These are phyloP conservation scores for Bruguiera parviflora DNA, from an alignment of 345 rosid genomes.

Conservation along the genomic window DNA sequence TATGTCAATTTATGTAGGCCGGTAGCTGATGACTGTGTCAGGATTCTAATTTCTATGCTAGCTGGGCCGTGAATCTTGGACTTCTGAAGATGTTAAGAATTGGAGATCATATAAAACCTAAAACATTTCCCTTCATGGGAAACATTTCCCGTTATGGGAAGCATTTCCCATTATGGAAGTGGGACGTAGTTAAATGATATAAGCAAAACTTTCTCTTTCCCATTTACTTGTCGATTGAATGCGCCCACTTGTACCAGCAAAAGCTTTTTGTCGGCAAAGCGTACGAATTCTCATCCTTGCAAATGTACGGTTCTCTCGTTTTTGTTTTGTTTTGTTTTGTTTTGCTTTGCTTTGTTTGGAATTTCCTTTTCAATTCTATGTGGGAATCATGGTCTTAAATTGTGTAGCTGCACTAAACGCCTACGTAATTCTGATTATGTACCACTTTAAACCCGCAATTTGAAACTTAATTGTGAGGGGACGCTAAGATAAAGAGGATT, in stretches of 20 bases:
- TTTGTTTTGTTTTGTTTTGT: not conserved
- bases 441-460: not conserved
- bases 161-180: constrained; percentile 41
- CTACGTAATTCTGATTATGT: not conserved
- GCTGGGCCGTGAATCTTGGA: not conserved
- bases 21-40: constrained; percentile 1
- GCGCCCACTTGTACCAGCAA: not conserved
- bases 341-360: too few relatives aligned
- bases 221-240: not conserved
- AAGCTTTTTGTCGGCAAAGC: not conserved
- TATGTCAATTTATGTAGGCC: constrained; percentile 2
- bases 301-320: not conserved
- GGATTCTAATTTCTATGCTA: not conserved
- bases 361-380: too few relatives aligned
- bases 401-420: not conserved
- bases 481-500: not conserved
- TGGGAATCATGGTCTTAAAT: too few relatives aligned
- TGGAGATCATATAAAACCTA: constrained; percentile 5
- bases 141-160: constrained; percentile 33
- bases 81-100: constrained; percentile 20
- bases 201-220: constrained; percentile 33
- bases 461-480: too few relatives aligned
- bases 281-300: constrained; percentile 11
- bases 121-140: constrained; percentile 33
- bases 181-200: constrained; percentile 11